Base-by-base conservation (phyloP, 169 alveolate genomes). In the Eimeria acervulina region DNA sequence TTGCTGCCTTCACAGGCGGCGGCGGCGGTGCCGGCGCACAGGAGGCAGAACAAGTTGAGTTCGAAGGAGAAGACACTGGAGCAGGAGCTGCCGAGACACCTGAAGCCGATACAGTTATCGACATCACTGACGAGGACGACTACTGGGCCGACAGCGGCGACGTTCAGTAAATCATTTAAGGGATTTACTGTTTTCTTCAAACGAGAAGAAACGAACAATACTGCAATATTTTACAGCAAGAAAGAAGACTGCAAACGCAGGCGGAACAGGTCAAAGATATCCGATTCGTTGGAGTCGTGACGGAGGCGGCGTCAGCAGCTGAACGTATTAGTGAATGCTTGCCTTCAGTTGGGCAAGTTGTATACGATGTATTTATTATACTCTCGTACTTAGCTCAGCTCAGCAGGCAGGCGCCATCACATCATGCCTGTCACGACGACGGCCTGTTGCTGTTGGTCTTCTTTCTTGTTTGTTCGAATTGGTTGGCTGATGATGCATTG, bases 81-180 rank as follows among this genome's bases (percentile, higher is more conserved):
- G 89, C 61, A 38, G 59, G 40, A 13, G 28, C 89, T 78, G 89
- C 89, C 68, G 89, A 78, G 52, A 44, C 89, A 44, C 68, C 89
- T 10, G 89, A 78, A 28, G 89, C 89, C 61, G 89, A 78, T 78
- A 78, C 89, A 15, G 89, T 78, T 36, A 78, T 78, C 52, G 89
- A 78, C 66, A 78, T 78, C 66, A 78, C 89, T 2, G 89, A 78
- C 13, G 89, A 78, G 7, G 89, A 78, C 42, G 89, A 78, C 40
- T 78, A 78, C 89, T 78, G 89, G 89, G 89, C 89, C n/a, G 89
- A 78, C 68, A 44, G 89, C 61, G 89, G 89, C 52, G 89, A 78
- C 66, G 31, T 78, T 42, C 68, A 78, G 89, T 78, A 74, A 74
- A 74, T 6, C 28, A n/a, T n/a, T n/a, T n/a, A n/a, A n/a, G n/a